A percentile compares a stretch with the other conserved stretches of the same genome.
Evolutionary conservation across 2,329 filamentous ascomycete species (phyloP).

Genomic region (Pleurostoma richardsiae): DNA sequence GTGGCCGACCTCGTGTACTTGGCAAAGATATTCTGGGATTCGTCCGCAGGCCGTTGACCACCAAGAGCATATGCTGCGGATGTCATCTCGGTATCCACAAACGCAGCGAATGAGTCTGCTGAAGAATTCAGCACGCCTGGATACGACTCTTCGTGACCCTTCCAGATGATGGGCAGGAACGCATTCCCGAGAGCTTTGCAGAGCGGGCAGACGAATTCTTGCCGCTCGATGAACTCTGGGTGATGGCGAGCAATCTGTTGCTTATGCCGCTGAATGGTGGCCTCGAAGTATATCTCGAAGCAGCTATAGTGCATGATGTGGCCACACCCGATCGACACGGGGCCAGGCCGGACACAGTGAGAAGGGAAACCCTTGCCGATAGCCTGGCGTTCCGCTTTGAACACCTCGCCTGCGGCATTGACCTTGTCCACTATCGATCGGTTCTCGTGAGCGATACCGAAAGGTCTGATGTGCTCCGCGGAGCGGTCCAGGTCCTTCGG

Average conservation of each 20-base stretch:
- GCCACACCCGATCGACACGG: slow-evolving; percentile 86
- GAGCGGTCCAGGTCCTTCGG: slow-evolving; percentile 81
- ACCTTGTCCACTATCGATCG: slow-evolving; percentile 71
- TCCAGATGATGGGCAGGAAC: slow-evolving; percentile 94
- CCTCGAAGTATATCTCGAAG: slow-evolving; percentile 86
- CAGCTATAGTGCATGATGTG: slow-evolving; percentile 98
- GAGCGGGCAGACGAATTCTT: slow-evolving; percentile 93
- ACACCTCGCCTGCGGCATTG: slow-evolving; percentile 64
- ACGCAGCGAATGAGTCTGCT: slow-evolving; percentile 56
- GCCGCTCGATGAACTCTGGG: slow-evolving; percentile 70
- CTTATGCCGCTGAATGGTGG: slow-evolving; percentile 76
- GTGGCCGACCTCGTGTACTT: slow-evolving; percentile 31
- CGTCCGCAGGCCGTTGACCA: slow-evolving; percentile 23
- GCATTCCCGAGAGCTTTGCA: slow-evolving; percentile 96
- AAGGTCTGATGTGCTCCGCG: slow-evolving; percentile 77
- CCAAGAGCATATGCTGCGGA: slow-evolving; percentile 34
- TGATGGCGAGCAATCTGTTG: slow-evolving; percentile 94
- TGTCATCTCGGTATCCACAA: slow-evolving; percentile 57
- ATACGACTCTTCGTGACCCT: slow-evolving; percentile 80
- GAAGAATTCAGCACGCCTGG: slow-evolving; percentile 63
- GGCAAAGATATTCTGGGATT: slow-evolving; percentile 27
- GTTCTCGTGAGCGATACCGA: slow-evolving; percentile 87
- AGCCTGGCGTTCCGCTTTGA: slow-evolving; percentile 70
- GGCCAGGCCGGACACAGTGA: slow-evolving; percentile 61
- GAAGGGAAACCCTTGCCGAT: slow-evolving; percentile 86